These are phyloP conservation scores for Fusarium scirpi DNA, from an alignment of 2,329 filamentous ascomycete species.

Conservation along the genomic window DNA sequence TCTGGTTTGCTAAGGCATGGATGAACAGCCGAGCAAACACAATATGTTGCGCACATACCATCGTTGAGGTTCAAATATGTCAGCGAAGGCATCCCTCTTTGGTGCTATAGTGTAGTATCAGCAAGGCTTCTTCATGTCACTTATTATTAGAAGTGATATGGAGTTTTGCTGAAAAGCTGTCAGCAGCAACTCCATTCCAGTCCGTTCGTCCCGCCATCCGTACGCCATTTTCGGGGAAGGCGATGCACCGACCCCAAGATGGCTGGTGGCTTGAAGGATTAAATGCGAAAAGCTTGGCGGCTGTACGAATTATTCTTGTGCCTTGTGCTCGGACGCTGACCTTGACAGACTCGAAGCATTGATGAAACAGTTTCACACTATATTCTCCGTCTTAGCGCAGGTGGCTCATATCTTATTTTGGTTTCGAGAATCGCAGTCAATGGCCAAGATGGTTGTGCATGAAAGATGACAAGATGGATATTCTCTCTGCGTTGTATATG, in stretches of 20 bases:
- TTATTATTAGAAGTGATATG: conserved; percentile 17
- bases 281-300: conserved; percentile 35
- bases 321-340: conserved; percentile 37
- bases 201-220: conserved; percentile 35
- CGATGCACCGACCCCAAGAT: conserved; percentile 38
- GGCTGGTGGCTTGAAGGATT: conserved; percentile 32
- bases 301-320: conserved; percentile 33
- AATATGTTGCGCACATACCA: conserved; percentile 26
- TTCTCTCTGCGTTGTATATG: conserved; percentile 25
- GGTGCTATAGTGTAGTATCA: not conserved
- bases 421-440: conserved; percentile 3
- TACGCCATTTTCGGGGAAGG: conserved; percentile 42
- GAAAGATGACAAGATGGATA: conserved; percentile 3
- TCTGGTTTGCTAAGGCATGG: conserved; percentile 9
- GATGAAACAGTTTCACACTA: conserved; percentile 45
- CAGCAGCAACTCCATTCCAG: conserved; percentile 37
- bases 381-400: conserved; percentile 32
- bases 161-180: not conserved
- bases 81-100: conserved; percentile 18
- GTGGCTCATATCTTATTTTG: conserved; percentile 1
- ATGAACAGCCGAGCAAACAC: conserved; percentile 6
- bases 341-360: conserved; percentile 33
- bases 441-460: conserved; percentile 2
- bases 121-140: not conserved
- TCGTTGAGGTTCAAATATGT: conserved; percentile 22